Base-by-base conservation (phyloP, 306 rosid species). In the Argentina anserina region DNA sequence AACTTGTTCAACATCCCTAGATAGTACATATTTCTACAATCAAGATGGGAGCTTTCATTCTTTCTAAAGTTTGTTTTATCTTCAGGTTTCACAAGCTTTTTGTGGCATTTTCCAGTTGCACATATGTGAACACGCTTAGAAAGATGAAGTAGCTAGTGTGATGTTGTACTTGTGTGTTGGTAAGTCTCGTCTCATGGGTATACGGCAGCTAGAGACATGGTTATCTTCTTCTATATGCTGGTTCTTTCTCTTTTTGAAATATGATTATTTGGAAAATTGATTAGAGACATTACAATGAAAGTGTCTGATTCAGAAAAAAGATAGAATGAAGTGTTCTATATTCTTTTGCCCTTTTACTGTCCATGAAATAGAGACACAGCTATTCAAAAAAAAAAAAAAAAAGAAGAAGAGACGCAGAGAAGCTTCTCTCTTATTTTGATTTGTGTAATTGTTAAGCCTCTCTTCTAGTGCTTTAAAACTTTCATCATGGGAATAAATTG, bases 31-130 rank as follows among this genome's bases (percentile, higher is more conserved):
- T 75, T 76, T 46, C 23, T 36, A 60, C 37, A 29, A 14, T 29
- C 11, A 28, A 58, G 60, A 74, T 67, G 11, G 33, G 52, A 26
- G 18, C 42, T 67, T 2, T 20, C 10, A 6, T 28, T 65, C 26
- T 20, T 41, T 26, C 7, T 9, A 15, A 20, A 18, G 20, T 49
- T 9, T 3, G 3, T n/a, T 34, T 69, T n/a, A 36, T 79, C 56
- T 80, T 86, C 87, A 93, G 98, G 98, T 93, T 89, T 65, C 90
- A 92, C 81, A 93, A 89, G 82, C 90, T 85, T 73, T 93, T 93
- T 71, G 92, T 93, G 3, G 72, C 86, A 34, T 81, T 89, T 82
- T 93, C 98, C 20, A 93, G 98, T 79, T 93, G 89, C 73, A 89
- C 96, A 11, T 90, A 90, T 59, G 85, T 87, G 83, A 90, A 93